Base-by-base conservation (phyloP, 208 protist genomes). In the Strigomonas galati region DNA sequence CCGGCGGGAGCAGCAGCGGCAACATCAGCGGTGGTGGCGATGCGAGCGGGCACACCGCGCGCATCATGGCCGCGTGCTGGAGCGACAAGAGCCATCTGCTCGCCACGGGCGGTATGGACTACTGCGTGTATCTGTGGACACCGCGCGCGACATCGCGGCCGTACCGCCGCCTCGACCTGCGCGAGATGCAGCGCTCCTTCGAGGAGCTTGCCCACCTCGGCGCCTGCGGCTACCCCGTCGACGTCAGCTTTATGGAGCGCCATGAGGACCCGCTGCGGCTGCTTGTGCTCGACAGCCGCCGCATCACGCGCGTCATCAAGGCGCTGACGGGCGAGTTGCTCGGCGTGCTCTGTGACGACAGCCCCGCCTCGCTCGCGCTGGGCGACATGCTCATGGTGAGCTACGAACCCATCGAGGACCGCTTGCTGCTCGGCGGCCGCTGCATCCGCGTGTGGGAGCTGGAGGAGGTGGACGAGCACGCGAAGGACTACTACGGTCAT, bases 391-490 rank as follows among this genome's bases (percentile, higher is more conserved):
- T 85, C 31, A 74, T 88, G 19, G 80, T 70, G n/a, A 80, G 82
- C 56, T 92, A 91, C 76, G 86, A 95, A 49, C 43, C 57, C 12
- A 63, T 62, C 23, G 79, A 91, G 6, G 75, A 85, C 64, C 81
- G 89, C 0, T 56, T 95, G 12, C 62, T 95, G 48, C 80, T 95
- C 28, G 89, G 86, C 19, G 89, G 89, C 26, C 62, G 64, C 2
- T 87, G 81, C 49, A 44, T 91, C 2, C 73, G 88, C 28, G 71
- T 82, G 57, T 95, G 89, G 89, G 80, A 95, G 52, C 63, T 81
- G 14, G 44, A 53, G 31, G 56, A 70, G 21, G 52, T 55, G 6
- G 69, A 72, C 49, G 76, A 71, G 12, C 85, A 82, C 62, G 76
- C 69, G 15, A 61, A 67, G 51, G 75, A 80, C 58, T 91, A 91